Conservation (phyloP, 257 asterid genomes). For the Nicotiana paniculata region DNA sequence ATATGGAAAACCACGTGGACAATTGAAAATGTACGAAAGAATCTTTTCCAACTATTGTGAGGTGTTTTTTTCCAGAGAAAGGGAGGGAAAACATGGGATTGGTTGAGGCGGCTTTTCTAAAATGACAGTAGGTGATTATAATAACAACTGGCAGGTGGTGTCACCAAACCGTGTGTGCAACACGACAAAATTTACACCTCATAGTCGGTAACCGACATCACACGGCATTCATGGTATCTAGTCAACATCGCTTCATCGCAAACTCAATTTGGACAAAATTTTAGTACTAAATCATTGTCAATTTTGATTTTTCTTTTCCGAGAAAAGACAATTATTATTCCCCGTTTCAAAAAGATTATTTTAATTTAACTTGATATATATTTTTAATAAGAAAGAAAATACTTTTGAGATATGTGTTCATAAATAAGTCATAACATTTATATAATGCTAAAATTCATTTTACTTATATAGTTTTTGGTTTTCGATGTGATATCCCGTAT, state of each 20-base stretch:
- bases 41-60: background rate
- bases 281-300: no score
- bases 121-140: background rate
- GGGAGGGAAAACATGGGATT: background rate
- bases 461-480: no score
- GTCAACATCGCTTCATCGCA: constrained; percentile 4
- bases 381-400: no score
- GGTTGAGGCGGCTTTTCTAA: constrained; percentile 1
- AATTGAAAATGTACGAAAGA: background rate
- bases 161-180: background rate
- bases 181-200: constrained; percentile 6
- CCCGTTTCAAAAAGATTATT: no score
- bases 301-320: no score
- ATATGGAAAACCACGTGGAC: background rate
- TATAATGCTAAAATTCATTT: no score
- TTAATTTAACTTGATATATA: no score
- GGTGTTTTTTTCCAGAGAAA: background rate
- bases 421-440: no score
- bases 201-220: constrained; percentile 16
- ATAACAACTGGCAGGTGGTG: background rate
- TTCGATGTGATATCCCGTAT: no score
- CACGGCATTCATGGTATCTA: constrained; percentile 6
- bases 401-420: no score
- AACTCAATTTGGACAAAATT: constrained; percentile 3
- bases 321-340: no score